phyloP scores from a whole-genome alignment of 208 protist species.

The Wallacemonas collosoma region DNA sequence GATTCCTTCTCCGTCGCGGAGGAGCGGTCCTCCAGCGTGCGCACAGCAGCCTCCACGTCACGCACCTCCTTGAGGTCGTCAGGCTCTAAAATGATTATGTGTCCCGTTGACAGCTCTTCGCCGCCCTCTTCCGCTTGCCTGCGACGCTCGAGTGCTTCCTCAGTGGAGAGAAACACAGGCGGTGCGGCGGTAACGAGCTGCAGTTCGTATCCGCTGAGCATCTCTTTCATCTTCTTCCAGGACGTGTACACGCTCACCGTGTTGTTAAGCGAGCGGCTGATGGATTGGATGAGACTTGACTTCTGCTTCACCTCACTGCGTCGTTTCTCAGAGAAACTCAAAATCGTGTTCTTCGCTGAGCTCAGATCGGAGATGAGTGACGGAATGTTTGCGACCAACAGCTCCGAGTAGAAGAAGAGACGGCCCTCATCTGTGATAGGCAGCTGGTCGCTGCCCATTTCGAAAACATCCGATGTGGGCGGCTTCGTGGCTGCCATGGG shows the following conservation, averaged over 20 bases:
- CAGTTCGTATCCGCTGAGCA: constrained; percentile 47
- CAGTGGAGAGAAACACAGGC: constrained; percentile 43
- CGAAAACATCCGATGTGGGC: neutral
- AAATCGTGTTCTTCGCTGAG: constrained; percentile 70
- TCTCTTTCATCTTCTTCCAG: constrained; percentile 31
- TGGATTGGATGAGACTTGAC: constrained; percentile 49
- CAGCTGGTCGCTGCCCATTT: neutral
- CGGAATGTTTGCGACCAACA: constrained; percentile 69
- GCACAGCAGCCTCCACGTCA: constrained; percentile 24
- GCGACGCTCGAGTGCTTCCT: constrained; percentile 25
- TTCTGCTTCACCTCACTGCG: constrained; percentile 77
- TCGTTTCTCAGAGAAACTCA: constrained; percentile 69
- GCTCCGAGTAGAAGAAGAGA: constrained; percentile 59
- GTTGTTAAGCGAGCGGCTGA: constrained; percentile 49
- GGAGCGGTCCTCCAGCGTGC: neutral
- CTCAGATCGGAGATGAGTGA: constrained; percentile 58
- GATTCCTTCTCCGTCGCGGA: constrained; percentile 5
- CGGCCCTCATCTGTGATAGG: constrained; percentile 34
- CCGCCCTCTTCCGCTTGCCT: neutral
- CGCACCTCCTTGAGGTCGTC: constrained; percentile 38
- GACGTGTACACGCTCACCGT: constrained; percentile 21
- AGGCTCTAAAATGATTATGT: constrained; percentile 25
- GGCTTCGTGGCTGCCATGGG: neutral
- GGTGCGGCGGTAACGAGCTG: constrained; percentile 44
- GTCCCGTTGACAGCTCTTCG: constrained; percentile 17